Conservation (phyloP, 2,329 filamentous ascomycete species). For the Fragosphaeria purpurea region DNA sequence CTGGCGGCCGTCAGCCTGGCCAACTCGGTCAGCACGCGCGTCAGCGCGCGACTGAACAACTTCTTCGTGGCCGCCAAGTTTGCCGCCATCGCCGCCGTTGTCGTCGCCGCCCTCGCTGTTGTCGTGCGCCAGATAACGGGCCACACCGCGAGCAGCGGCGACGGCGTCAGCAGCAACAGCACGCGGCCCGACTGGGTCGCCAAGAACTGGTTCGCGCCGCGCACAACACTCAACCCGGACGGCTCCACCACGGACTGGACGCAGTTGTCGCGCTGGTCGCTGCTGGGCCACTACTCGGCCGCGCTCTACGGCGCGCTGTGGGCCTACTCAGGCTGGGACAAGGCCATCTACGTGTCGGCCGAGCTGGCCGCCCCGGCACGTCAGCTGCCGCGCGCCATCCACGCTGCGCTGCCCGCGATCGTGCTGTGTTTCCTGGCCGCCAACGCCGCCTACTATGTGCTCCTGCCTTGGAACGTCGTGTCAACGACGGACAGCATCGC, state of each 20-base stretch:
- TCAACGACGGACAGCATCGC: constrained; percentile 52
- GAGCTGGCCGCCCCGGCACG: constrained; percentile 40
- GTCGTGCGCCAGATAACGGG: constrained; percentile 25
- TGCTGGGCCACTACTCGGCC: constrained; percentile 48
- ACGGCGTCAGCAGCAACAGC: constrained; percentile 15
- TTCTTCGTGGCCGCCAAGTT: constrained; percentile 48
- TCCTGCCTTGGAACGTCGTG: constrained; percentile 49
- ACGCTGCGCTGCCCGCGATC: constrained; percentile 49
- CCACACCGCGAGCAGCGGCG: constrained; percentile 15
- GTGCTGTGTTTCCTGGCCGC: constrained; percentile 49
- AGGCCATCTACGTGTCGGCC: constrained; percentile 47
- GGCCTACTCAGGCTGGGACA: constrained; percentile 60
- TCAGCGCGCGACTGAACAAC: constrained; percentile 43
- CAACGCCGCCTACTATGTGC: constrained; percentile 52
- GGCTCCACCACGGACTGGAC: constrained; percentile 39
- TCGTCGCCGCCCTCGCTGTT: constrained; percentile 39
- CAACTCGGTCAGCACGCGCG: constrained; percentile 46
- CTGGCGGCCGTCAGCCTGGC: constrained; percentile 36
- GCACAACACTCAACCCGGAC: constrained; percentile 40
- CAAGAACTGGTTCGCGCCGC: constrained; percentile 44
- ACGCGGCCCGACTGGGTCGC: constrained; percentile 41
- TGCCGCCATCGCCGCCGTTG: constrained; percentile 35
- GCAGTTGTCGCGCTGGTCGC: constrained; percentile 42
- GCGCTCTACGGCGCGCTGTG: constrained; percentile 53
- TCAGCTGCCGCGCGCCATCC: constrained; percentile 51